Base-by-base conservation (phyloP, 148 eudicot genomes). In the Persicaria tinctoria region DNA sequence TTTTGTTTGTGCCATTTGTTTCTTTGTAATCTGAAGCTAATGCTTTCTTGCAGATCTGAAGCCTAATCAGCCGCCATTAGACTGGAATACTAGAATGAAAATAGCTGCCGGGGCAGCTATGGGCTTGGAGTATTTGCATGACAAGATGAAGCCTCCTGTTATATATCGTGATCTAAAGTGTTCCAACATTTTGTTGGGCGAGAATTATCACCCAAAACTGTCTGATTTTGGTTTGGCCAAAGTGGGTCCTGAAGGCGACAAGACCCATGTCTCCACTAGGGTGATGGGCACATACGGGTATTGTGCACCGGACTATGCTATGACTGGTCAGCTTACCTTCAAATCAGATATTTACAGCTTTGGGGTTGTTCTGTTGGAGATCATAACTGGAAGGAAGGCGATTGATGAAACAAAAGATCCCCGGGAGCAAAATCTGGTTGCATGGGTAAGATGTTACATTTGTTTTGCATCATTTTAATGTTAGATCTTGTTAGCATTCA, bases 301-400 rank as follows among this genome's bases (percentile, higher is more conserved):
- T 57, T 74, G 76, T 56, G 76, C 66, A 41, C 76, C 76, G 8
- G 76, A 74, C 51, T 74, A 74, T 74, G 76, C 76, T 16, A 74
- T 57, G 68, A 74, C 68, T 17, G 76, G 76, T 41, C 66, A 57
- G 27, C 66, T 74, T 23, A 74, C 64, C 18, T 55, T 74, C 76
- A 74, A 74, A 46, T 74, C 76, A 54, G 76, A 74, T 57, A 74
- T 74, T 5, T 74, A 54, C 68, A 74, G 76, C 76, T 74, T 74
- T 10, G 76, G 76, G 49, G 76, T 74, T 7, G 76, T 74, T 56
- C 59, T 74, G 51, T 45, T 74, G 68, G 76, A 74, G 59, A n/a
- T 74, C 13, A 11, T 74, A 41, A 74, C 76, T 2, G 76, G 76
- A 53, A 74, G 76, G 46, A 74, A 57, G 68, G 76, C 76, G 18